Conservation (phyloP, 176 grass and related monocot genomes). For the Carex myosuroides region DNA sequence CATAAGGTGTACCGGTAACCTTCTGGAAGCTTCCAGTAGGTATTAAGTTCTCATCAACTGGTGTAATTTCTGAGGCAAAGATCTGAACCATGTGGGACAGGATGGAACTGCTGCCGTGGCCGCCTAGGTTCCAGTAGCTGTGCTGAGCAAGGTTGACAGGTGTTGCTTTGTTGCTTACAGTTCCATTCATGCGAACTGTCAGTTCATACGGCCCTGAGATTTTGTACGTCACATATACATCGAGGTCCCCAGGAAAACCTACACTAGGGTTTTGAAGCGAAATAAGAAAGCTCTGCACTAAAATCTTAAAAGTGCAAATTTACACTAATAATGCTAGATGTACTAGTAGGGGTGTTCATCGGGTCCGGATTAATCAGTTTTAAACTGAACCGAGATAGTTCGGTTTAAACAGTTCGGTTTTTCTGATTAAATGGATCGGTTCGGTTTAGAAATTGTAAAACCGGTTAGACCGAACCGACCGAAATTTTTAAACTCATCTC, state of each 20-base stretch:
- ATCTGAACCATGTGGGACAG: slow-evolving; percentile 54
- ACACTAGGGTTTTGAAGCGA: slow-evolving; percentile 13
- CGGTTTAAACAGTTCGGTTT: too few species aligned
- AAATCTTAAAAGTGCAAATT: not conserved
- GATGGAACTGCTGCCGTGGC: slow-evolving; percentile 51
- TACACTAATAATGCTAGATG: not conserved
- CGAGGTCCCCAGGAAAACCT: slow-evolving; percentile 74
- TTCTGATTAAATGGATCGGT: too few species aligned
- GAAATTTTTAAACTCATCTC: too few species aligned
- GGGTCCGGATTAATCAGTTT: too few species aligned
- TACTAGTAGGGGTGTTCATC: not conserved
- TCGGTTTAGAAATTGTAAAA: too few species aligned
- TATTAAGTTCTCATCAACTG: slow-evolving; percentile 42
- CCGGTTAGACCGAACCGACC: too few species aligned
- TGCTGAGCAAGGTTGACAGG: slow-evolving; percentile 71
- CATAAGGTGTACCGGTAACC: slow-evolving; percentile 50
- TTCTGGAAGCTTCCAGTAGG: slow-evolving; percentile 42
- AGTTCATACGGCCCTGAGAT: slow-evolving; percentile 40
- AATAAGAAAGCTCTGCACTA: not conserved
- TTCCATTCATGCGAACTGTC: slow-evolving; percentile 42
- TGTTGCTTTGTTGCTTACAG: slow-evolving; percentile 48
- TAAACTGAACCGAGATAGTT: too few species aligned
- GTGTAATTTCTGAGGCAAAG: slow-evolving; percentile 35
- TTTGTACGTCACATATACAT: slow-evolving; percentile 73
- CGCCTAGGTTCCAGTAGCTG: slow-evolving; percentile 71